Evolutionary conservation across 2,329 filamentous ascomycete species (phyloP).

Genomic region (Pseudogymnoascus sp.): DNA sequence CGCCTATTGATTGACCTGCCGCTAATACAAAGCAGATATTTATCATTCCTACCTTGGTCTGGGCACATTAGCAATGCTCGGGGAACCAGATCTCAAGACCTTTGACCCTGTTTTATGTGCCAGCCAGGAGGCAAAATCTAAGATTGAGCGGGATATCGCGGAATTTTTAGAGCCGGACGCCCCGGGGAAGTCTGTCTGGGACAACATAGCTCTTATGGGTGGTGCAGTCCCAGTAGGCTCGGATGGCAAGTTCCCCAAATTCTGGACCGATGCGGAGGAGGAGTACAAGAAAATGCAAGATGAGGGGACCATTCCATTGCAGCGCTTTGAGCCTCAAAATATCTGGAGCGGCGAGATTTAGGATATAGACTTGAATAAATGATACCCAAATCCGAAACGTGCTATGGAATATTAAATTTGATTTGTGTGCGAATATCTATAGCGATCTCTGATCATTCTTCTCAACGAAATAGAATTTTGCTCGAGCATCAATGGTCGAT

Average conservation of each 20-base stretch:
- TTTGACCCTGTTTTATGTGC: slow-evolving; percentile 73
- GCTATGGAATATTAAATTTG: background rate
- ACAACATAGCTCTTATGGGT: background rate
- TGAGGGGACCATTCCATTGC: background rate
- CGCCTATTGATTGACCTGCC: background rate
- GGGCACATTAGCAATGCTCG: slow-evolving; percentile 66
- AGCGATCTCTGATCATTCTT: background rate
- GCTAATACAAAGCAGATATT: slow-evolving; percentile 44
- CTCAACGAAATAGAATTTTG: background rate
- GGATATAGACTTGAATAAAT: background rate
- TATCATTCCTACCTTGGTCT: slow-evolving; percentile 87
- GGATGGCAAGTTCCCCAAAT: background rate
- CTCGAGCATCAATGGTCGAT: background rate
- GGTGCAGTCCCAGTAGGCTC: background rate
- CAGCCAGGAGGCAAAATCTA: slow-evolving; percentile 48
- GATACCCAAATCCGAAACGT: background rate
- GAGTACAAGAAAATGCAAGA: slow-evolving; percentile 2
- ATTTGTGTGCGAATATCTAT: background rate
- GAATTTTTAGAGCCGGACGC: slow-evolving; percentile 7
- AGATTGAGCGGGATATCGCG: slow-evolving; percentile 32
- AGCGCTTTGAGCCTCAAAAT: slow-evolving; percentile 3
- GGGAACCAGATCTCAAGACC: slow-evolving; percentile 57
- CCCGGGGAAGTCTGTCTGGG: background rate
- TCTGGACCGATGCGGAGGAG: background rate
- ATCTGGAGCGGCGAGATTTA: background rate